phyloP scores from a whole-genome alignment of 2,329 filamentous ascomycete genomes.

The Sporothrix curviconia region DNA sequence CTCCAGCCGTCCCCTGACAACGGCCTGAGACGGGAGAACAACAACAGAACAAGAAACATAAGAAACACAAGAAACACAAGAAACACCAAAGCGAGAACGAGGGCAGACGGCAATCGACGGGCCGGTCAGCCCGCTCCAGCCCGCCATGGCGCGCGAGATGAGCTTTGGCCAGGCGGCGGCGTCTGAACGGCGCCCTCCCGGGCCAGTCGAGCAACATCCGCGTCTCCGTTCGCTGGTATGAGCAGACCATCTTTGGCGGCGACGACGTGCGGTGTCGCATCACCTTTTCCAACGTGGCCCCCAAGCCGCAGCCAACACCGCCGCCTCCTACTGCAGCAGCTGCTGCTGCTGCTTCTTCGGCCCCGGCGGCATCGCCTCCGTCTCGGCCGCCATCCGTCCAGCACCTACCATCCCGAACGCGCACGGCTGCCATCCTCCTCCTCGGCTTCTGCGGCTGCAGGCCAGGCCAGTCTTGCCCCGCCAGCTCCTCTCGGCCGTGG shows the following conservation, averaged over 20 bases:
- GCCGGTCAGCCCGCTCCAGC: background rate
- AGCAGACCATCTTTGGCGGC: constrained; percentile 90
- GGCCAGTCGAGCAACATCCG: constrained; percentile 64
- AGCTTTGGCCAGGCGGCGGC: background rate
- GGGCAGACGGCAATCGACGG: background rate
- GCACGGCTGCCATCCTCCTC: background rate
- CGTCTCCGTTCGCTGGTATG: constrained; percentile 92
- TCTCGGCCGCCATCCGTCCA: constrained; percentile 20
- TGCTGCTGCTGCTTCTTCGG: constrained; percentile 1
- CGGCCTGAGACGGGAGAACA: too few relatives aligned
- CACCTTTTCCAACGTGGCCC: constrained; percentile 82
- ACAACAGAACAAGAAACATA: too few relatives aligned
- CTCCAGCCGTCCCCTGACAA: too few relatives aligned
- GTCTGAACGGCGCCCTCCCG: too few relatives aligned
- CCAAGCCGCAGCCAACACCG: constrained; percentile 13
- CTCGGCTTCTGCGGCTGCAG: background rate
- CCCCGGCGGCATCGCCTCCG: background rate
- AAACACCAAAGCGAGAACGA: background rate
- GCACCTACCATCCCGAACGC: constrained; percentile 9
- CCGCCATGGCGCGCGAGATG: constrained; percentile 14
- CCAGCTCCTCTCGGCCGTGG: constrained; percentile 8
- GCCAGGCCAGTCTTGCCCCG: constrained; percentile 13
- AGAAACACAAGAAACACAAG: too few relatives aligned
- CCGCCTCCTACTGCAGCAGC: background rate
- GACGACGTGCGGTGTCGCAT: constrained; percentile 94